phyloP scores from a whole-genome alignment of 2,329 filamentous ascomycete species.

The Epichloe baconii region DNA sequence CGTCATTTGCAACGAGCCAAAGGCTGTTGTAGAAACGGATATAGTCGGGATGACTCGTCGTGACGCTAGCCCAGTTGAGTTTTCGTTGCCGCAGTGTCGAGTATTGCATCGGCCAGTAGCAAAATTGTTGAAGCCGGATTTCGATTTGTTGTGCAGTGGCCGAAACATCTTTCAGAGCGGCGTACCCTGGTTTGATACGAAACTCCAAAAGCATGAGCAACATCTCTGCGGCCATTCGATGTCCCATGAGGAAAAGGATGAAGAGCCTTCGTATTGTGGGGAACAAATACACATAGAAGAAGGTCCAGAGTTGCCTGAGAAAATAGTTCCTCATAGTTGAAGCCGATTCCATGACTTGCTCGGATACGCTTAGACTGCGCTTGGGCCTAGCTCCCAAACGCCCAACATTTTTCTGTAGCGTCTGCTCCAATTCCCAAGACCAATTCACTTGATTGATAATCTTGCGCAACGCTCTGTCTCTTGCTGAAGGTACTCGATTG shows the following conservation, averaged over 20 bases:
- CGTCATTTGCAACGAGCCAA: conserved; percentile 96
- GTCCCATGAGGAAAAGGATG: conserved; percentile 63
- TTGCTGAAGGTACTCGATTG: conserved; percentile 60
- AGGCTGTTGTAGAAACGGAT: conserved; percentile 98
- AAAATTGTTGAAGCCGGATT: conserved; percentile 93
- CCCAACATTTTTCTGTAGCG: conserved; percentile 83
- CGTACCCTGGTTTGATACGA: conserved; percentile 61
- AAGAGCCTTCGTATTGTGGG: conserved; percentile 63
- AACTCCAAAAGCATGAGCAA: conserved; percentile 74
- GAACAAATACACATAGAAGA: conserved; percentile 63
- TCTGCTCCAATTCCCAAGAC: conserved; percentile 73
- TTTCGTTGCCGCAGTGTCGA: conserved; percentile 80
- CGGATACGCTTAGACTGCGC: conserved; percentile 80
- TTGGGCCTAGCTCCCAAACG: conserved; percentile 70
- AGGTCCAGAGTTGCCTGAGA: conserved; percentile 52
- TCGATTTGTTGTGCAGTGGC: conserved; percentile 96
- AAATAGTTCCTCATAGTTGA: conserved; percentile 71
- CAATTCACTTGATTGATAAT: conserved; percentile 95
- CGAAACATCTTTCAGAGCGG: conserved; percentile 87
- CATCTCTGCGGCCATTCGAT: conserved; percentile 69
- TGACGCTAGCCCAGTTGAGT: conserved; percentile 89
- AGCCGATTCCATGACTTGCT: conserved; percentile 87
- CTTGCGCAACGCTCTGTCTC: conserved; percentile 66
- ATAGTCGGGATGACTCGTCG: conserved; percentile 90
- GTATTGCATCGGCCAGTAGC: conserved; percentile 98